Evolutionary conservation across 805 yeast species (phyloP).

Genomic region (Candida loeiensis): DNA sequence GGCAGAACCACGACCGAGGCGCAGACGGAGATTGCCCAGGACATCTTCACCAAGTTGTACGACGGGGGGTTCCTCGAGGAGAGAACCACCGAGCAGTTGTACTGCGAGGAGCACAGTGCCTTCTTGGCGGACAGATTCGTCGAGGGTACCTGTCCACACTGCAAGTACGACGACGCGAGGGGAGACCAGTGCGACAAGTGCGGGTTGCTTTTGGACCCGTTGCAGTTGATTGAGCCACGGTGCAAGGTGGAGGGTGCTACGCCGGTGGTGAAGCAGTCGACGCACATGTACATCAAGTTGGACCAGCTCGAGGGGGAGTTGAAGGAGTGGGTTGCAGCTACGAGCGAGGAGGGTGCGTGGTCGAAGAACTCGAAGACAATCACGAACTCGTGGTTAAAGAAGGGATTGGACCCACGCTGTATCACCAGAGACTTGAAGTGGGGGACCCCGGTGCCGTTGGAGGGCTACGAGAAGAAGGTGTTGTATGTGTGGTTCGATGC

Average conservation of each 20-base stretch:
- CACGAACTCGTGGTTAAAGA: slow-evolving; percentile 90
- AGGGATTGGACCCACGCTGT: slow-evolving; percentile 90
- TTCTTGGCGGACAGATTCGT: slow-evolving; percentile 95
- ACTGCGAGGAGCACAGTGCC: slow-evolving; percentile 86
- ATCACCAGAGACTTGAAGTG: slow-evolving; percentile 95
- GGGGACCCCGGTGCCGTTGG: slow-evolving; percentile 98
- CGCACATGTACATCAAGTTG: slow-evolving; percentile 78
- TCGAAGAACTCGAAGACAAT: slow-evolving; percentile 86
- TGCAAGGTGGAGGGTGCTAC: slow-evolving; percentile 86
- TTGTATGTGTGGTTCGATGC: slow-evolving; percentile 99
- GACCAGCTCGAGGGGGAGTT: slow-evolving; percentile 80
- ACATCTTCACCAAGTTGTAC: slow-evolving; percentile 73
- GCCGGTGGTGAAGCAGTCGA: slow-evolving; percentile 78
- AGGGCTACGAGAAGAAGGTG: slow-evolving; percentile 82
- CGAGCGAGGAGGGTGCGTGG: slow-evolving; percentile 79
- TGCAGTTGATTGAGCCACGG: slow-evolving; percentile 90
- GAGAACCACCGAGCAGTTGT: slow-evolving; percentile 82
- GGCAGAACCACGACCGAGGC: slow-evolving; percentile 92
- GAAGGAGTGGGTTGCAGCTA: slow-evolving; percentile 64
- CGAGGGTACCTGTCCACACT: slow-evolving; percentile 96
- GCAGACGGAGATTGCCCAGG: slow-evolving; percentile 95
- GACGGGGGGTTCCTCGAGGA: slow-evolving; percentile 82
- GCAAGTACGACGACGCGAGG: slow-evolving; percentile 93
- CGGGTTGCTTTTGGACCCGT: slow-evolving; percentile 84
- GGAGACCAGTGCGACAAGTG: slow-evolving; percentile 99